phyloP scores from a whole-genome alignment of 805 yeast species.

The Tetrapisispora iriomotensis region DNA sequence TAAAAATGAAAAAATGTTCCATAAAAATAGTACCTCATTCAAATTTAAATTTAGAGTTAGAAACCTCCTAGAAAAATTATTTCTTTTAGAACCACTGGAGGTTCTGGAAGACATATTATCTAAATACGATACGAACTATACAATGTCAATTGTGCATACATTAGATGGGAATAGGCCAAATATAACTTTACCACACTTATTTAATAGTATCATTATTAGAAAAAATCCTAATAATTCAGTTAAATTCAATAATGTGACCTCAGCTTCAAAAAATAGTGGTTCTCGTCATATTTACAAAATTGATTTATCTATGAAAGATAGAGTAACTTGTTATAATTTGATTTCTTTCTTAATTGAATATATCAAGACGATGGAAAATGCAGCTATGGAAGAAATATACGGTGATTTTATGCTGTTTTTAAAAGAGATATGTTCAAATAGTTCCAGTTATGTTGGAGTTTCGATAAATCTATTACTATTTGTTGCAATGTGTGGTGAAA shows the following conservation, averaged over 20 bases:
- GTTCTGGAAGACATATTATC: conserved; percentile 56
- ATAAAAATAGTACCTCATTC: conserved; percentile 37
- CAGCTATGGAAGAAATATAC: conserved; percentile 76
- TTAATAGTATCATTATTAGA: conserved; percentile 31
- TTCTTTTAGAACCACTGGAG: conserved; percentile 61
- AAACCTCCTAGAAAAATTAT: conserved; percentile 52
- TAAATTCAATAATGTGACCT: conserved; percentile 18
- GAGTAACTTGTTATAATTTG: conserved; percentile 37
- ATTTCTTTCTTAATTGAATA: conserved; percentile 51
- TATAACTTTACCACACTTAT: conserved; percentile 56
- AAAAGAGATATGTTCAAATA: conserved; percentile 44
- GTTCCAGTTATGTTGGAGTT: conserved; percentile 37
- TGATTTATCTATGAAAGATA: conserved; percentile 39
- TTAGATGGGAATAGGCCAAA: conserved; percentile 80
- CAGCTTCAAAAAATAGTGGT: neutral
- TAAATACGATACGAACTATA: conserved; percentile 19
- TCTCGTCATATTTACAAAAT: conserved; percentile 10
- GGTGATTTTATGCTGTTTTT: conserved; percentile 45
- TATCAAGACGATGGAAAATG: conserved; percentile 56
- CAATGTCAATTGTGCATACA: conserved; percentile 41
- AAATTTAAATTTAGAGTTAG: conserved; percentile 63
- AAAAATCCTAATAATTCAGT: conserved; percentile 15
- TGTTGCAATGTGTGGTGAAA: conserved; percentile 41
- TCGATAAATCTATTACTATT: conserved; percentile 47
- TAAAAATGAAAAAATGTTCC: conserved; percentile 12